Evolutionary conservation across 306 rosid genomes (phyloP), one percentile per base, ranked within the genome.

Genomic region (Heteromeles arbutifolia): DNA sequence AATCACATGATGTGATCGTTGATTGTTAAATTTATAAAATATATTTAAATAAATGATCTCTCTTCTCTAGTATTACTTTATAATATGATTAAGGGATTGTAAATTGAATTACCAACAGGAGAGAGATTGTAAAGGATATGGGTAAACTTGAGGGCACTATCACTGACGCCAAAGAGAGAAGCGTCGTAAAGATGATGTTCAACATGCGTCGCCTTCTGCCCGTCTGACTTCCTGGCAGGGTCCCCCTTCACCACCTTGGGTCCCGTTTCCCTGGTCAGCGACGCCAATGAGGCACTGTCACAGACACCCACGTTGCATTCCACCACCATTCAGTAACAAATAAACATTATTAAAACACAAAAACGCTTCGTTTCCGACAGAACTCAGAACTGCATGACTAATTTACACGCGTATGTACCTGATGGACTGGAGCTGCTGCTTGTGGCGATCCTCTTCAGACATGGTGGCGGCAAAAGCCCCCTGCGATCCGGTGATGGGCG

Each of bases 51-150:
- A 32, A 0, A 3, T 29, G 34, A 31, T 31, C 32, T 25, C 26
- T n/a, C n/a, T n/a, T 29, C 28, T 26, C 28, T 29, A 4, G 32
- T 29, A 29, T 29, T 29, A 29, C 32, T n/a, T 45, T 45, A 45
- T 45, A 45, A 45, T 4, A 45, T 45, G 0, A 14, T 18, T 13
- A 72, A 72, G 15, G 66, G 21, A 13, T 41, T 62, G 59, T 31
- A 28, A 73, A 21, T 3, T 45, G 53, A 67, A 41, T 41, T 85
- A 94, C 98, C 98, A 64, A 96, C 93, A 3, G 98, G 98, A 25
- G 98, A 86, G 79, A 92, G 97, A 53, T 94, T 94, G 81, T 92
- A 92, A 76, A 94, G 96, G 65, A 94, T 83, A 75, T 94, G 98
- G 0, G 98, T 94, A 57, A 94, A 92, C 82, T 94, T 94, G 78